Evolutionary conservation across 768 basidiomycete genomes (phyloP).

Genomic region (Rhodotorula diobovata): DNA sequence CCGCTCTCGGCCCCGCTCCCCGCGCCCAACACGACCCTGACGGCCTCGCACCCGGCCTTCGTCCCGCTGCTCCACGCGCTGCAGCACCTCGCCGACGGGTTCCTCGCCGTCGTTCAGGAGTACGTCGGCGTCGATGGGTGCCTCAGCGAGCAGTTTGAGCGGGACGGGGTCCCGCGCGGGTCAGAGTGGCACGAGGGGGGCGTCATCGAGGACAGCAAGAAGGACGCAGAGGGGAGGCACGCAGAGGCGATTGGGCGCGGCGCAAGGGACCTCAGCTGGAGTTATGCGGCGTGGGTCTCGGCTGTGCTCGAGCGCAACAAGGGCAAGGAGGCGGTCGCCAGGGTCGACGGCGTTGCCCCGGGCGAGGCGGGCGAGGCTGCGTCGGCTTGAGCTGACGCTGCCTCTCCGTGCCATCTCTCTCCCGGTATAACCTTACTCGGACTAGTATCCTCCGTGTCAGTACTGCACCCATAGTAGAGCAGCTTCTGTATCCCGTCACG

Average conservation of each 20-base stretch:
- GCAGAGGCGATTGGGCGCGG: conserved; percentile 27
- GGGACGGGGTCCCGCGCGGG: background rate
- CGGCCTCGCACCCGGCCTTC: background rate
- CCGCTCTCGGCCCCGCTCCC: conserved; percentile 3
- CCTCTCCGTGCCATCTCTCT: too few species aligned
- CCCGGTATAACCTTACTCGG: too few species aligned
- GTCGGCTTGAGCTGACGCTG: background rate
- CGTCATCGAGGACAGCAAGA: conserved; percentile 22
- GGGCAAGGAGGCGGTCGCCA: background rate
- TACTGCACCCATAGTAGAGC: too few species aligned
- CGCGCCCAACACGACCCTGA: background rate
- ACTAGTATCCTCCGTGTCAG: too few species aligned
- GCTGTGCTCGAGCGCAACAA: conserved; percentile 8
- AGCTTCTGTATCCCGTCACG: too few species aligned
- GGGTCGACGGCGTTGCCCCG: background rate
- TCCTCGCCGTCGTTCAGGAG: conserved; percentile 26
- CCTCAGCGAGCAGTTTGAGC: conserved; percentile 33
- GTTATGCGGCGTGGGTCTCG: conserved; percentile 31
- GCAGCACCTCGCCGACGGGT: conserved; percentile 22
- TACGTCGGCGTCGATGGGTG: conserved; percentile 21
- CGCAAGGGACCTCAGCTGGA: conserved; percentile 35
- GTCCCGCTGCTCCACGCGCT: conserved; percentile 2
- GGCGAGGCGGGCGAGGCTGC: too few species aligned
- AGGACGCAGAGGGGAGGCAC: background rate
- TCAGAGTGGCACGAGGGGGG: conserved; percentile 8